phyloP scores from a whole-genome alignment of 2,329 filamentous ascomycete genomes.

The Oidium heveae region DNA sequence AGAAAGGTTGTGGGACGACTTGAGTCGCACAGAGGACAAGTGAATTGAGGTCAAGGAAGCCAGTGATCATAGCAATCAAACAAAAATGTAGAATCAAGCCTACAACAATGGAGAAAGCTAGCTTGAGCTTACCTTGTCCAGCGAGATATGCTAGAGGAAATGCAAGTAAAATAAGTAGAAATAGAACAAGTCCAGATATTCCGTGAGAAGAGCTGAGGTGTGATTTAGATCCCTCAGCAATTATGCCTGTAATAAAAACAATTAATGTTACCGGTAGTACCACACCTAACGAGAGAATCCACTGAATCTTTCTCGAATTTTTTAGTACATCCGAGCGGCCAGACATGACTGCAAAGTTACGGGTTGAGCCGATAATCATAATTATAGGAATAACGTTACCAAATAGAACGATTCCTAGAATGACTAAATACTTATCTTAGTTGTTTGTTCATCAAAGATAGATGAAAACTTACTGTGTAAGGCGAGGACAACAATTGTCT shows the following conservation, averaged over 20 bases:
- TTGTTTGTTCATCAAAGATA: background rate
- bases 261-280: constrained; percentile 1
- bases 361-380: constrained; percentile 1
- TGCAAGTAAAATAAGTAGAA: background rate
- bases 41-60: constrained; percentile 1
- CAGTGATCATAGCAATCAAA: background rate
- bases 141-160: background rate
- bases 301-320: constrained; percentile 1
- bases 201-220: constrained; percentile 3
- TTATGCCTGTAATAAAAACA: constrained; percentile 1
- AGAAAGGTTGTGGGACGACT: background rate
- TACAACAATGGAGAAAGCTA: background rate
- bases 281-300: background rate
- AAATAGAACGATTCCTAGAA: constrained; percentile 1
- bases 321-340: background rate
- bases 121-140: background rate
- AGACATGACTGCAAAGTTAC: constrained; percentile 2
- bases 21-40: constrained; percentile 1
- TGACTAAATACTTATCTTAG: constrained; percentile 1
- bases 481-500: constrained; percentile 1
- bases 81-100: background rate
- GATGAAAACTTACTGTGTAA: constrained; percentile 1
- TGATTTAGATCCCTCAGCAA: constrained; percentile 1
- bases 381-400: constrained; percentile 1
- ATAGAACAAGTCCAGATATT: constrained; percentile 1